Evolutionary conservation across 352 stramenopile species (phyloP).

Genomic region (Albugo laibachii): DNA sequence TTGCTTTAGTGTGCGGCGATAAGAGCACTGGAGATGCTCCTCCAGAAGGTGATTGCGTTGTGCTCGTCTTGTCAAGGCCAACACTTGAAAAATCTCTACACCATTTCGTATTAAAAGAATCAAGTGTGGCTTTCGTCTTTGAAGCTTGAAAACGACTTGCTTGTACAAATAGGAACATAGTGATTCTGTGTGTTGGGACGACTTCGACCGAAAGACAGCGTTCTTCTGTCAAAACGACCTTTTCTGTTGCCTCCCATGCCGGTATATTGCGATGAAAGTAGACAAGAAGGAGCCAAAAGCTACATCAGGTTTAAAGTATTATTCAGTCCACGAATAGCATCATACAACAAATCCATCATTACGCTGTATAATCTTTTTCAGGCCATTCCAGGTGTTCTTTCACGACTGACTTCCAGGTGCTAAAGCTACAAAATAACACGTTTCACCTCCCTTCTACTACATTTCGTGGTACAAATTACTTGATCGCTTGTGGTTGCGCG

Average conservation of each 20-base stretch:
- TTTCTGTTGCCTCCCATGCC: background rate
- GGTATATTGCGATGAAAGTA: constrained; percentile 54
- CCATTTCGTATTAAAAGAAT: constrained; percentile 65
- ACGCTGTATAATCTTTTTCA: constrained; percentile 57
- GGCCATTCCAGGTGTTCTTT: constrained; percentile 19
- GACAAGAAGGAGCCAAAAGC: constrained; percentile 62
- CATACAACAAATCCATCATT: background rate
- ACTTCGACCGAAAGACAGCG: constrained; percentile 28
- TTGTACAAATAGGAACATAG: constrained; percentile 62
- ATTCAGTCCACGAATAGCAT: background rate
- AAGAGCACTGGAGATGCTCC: constrained; percentile 28
- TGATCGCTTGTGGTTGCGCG: too few relatives aligned
- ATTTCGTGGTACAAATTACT: too few relatives aligned
- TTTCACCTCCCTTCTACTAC: too few relatives aligned
- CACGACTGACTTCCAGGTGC: too few relatives aligned
- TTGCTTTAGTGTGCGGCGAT: constrained; percentile 52
- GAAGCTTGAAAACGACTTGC: constrained; percentile 58
- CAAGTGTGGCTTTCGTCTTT: constrained; percentile 49
- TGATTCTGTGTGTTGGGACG: constrained; percentile 58
- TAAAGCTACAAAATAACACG: too few relatives aligned
- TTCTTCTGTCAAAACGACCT: constrained; percentile 18
- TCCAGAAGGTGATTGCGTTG: constrained; percentile 3
- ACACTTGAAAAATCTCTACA: constrained; percentile 31
- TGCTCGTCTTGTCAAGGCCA: constrained; percentile 2
- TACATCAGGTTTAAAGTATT: constrained; percentile 1